Evolutionary conservation across 2,329 filamentous ascomycete species (phyloP), one percentile per base, ranked within the genome.

Genomic region (Fusarium tanahbumbuense): DNA sequence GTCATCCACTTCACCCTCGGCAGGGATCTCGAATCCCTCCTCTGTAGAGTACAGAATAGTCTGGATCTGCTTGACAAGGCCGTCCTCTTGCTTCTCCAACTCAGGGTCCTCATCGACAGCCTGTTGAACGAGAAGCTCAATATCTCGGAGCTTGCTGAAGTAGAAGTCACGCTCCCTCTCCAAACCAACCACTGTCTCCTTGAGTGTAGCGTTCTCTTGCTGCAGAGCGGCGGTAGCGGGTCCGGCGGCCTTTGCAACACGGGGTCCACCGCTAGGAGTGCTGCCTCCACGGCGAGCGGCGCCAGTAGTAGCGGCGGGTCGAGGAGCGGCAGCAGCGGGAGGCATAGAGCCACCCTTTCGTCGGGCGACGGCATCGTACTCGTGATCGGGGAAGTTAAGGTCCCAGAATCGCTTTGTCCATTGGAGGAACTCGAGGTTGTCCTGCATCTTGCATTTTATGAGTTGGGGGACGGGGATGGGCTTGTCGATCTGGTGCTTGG

Each of bases 391-490:
- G 83, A 93, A 99, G 86, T 98, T 94, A 79, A 98, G 93, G 78
- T 99, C 96, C 96, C 96, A 99, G 85, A 94, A 98, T 75, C 88
- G 87, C 88, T 99, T 99, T 64, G 91, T 91, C 92, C 94, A 99
- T 84, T 99, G 96, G 66, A 99, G 86, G 81, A 99, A 99, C 79
- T 98, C 96, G 76, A 99, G 92, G 85, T 99, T 99, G 82, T 99
- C 96, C 87, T 99, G 96, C 95, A 99, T 99, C 86, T 97, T 98
- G 87, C 96, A 99, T 83, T 98, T 99, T 76, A 96, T 89, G 64
- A 99, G 90, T 62, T 88, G 86, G 81, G 97, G 90, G 79, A 98
- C 93, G 64, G 93, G 93, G 75, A 99, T 91, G 28, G 92, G 91
- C 80, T 94, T 94, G 76, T 98, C 94, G 84, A 99, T 88, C 71